Base-by-base conservation (phyloP, 2,329 filamentous ascomycete species). In the Fusarium torreyae region DNA sequence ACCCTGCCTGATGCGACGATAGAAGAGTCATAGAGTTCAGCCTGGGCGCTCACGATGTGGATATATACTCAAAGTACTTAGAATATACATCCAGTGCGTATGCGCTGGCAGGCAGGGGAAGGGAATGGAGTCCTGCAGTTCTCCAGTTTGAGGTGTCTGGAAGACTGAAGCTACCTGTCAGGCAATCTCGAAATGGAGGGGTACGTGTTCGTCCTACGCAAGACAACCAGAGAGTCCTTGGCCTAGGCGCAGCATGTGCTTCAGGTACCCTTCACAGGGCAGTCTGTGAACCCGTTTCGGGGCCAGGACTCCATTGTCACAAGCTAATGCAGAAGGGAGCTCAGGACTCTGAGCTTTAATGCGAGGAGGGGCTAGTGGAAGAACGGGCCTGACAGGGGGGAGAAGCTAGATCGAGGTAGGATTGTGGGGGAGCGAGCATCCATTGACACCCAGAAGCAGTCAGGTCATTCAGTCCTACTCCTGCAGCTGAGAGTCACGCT, bases 11-110 rank as follows among this genome's bases (percentile, higher is more conserved):
- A 51, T 60, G 63, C 54, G 64, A 68, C 44, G 49, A 64, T 64
- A 43, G 36, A 57, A 51, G 52, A 59, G 63, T 66, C 67, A 69
- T 70, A 52, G 57, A 68, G 58, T 54, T 63, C 57, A 51, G 22
- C 51, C 49, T 46, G 38, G 26, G 57, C 44, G 52, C 56, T 45
- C 36, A 34, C 38, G 42, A 58, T 34, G 60, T 70, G 61, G 68
- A 63, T 63, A 53, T 43, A 39, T 51, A 36, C 38, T 34, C n/a
- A 15, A 49, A 34, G 11, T 34, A 51, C 22, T 7, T 51, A 42
- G 10, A 28, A n/a, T 17, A 14, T 17, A 42, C 36, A 22, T 18
- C 46, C 54, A 49, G 60, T 60, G 57, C 62, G 50, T 46, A 67
- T 49, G 52, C 36, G 53, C 24, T 65, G 34, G 33, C 31, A 26